Conservation (phyloP, 2,329 filamentous ascomycete genomes). For the Neofusicoccum laricinum region DNA sequence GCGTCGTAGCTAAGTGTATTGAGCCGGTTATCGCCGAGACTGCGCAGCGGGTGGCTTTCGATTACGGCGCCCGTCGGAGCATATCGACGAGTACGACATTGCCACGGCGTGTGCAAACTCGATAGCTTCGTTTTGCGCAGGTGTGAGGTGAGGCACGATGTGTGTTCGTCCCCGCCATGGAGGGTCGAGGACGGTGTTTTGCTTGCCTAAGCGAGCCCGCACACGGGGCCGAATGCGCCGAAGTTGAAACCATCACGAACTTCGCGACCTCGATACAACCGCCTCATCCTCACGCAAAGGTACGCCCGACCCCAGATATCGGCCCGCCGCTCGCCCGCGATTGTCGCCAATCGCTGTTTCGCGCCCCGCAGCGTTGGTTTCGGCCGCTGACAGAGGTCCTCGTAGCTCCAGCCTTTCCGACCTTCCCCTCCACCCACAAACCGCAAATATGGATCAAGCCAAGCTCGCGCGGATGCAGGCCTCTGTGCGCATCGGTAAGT, state of each 20-base stretch:
- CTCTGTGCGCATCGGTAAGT: conserved; percentile 44
- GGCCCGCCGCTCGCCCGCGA: not conserved
- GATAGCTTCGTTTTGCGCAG: not conserved
- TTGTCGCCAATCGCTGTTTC: not conserved
- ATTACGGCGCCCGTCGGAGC: not conserved
- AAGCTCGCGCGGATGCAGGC: conserved; percentile 45
- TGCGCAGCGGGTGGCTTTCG: not conserved
- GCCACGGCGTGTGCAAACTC: not conserved
- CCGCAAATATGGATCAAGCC: conserved; percentile 45
- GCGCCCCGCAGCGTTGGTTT: not conserved
- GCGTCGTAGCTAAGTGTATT: not conserved
- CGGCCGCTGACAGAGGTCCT: conserved; percentile 2
- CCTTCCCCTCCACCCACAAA: conserved; percentile 14
- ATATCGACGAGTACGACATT: not conserved
- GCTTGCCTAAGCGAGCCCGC: conserved; percentile 17
- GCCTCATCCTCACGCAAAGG: conserved; percentile 17
- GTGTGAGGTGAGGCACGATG: not conserved
- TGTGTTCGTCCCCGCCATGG: not conserved
- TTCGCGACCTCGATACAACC: conserved; percentile 13
- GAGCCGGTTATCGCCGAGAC: not conserved
- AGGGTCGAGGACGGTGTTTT: conserved; percentile 7
- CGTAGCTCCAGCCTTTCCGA: conserved; percentile 13
- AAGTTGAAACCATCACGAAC: conserved; percentile 19
- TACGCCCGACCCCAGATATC: conserved; percentile 4
- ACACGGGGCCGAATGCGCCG: conserved; percentile 16